Evolutionary conservation across 352 stramenopile species (phyloP).

Genomic region (Elongisporangium undulatum): DNA sequence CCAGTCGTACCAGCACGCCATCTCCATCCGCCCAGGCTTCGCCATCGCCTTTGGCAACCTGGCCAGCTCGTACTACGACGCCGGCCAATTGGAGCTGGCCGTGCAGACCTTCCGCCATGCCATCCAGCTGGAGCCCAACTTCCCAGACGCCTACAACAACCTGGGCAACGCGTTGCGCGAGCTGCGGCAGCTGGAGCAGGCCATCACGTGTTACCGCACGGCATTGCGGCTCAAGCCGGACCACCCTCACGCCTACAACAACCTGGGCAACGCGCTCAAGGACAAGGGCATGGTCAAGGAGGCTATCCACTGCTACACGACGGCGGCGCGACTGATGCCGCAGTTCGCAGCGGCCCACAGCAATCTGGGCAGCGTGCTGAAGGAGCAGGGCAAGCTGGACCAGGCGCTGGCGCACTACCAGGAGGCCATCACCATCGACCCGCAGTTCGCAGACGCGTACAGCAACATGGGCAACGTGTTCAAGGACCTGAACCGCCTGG

Average conservation of each 20-base stretch:
- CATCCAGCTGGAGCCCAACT: conserved; percentile 91
- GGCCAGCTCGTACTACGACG: conserved; percentile 88
- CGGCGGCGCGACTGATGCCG: conserved; percentile 86
- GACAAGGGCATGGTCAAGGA: conserved; percentile 92
- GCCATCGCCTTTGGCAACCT: conserved; percentile 91
- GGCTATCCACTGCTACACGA: conserved; percentile 93
- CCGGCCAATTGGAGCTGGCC: conserved; percentile 75
- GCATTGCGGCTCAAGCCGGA: conserved; percentile 89
- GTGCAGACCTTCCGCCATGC: conserved; percentile 88
- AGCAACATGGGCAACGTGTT: conserved; percentile 95
- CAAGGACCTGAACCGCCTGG: conserved; percentile 85
- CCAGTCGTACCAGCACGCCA: conserved; percentile 78
- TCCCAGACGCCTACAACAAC: conserved; percentile 93
- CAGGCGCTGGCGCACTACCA: conserved; percentile 94
- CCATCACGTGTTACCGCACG: conserved; percentile 86
- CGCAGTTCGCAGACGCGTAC: conserved; percentile 89
- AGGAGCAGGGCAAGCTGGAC: conserved; percentile 92
- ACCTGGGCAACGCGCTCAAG: conserved; percentile 90
- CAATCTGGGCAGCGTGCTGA: conserved; percentile 94
- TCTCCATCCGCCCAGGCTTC: conserved; percentile 86
- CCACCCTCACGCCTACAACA: conserved; percentile 94
- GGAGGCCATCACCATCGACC: conserved; percentile 91
- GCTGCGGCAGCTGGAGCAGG: conserved; percentile 72
- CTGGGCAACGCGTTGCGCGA: conserved; percentile 90
- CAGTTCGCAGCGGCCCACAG: conserved; percentile 90